phyloP scores from a whole-genome alignment of 2,329 filamentous ascomycete genomes.

The Ceratocystis destructans region DNA sequence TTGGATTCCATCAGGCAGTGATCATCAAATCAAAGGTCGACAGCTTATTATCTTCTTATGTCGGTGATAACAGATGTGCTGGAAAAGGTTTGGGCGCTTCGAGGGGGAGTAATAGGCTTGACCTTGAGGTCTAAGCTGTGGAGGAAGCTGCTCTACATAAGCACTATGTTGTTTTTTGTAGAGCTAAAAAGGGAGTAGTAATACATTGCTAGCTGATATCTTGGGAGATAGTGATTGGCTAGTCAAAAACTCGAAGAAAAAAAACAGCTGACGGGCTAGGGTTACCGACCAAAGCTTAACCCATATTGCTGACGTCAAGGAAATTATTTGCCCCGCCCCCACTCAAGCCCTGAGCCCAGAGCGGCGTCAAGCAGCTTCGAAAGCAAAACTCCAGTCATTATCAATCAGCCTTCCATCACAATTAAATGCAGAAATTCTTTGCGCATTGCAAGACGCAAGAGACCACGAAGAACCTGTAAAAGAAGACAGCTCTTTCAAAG shows the following conservation, averaged over 20 bases:
- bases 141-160: background rate
- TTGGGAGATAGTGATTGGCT: background rate
- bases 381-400: background rate
- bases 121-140: background rate
- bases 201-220: background rate
- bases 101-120: background rate
- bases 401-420: background rate
- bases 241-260: background rate
- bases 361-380: background rate
- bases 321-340: constrained; percentile 2
- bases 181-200: too few species aligned
- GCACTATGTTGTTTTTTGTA: too few species aligned
- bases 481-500: background rate
- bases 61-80: background rate
- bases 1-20: background rate
- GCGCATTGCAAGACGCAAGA: background rate
- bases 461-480: background rate
- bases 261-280: background rate
- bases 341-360: background rate
- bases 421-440: background rate
- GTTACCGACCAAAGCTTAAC: background rate
- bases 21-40: background rate
- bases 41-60: background rate
- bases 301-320: constrained; percentile 1
- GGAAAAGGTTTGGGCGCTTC: background rate